phyloP scores from a whole-genome alignment of 2,329 filamentous ascomycete genomes.

The Mollisia scopiformis region DNA sequence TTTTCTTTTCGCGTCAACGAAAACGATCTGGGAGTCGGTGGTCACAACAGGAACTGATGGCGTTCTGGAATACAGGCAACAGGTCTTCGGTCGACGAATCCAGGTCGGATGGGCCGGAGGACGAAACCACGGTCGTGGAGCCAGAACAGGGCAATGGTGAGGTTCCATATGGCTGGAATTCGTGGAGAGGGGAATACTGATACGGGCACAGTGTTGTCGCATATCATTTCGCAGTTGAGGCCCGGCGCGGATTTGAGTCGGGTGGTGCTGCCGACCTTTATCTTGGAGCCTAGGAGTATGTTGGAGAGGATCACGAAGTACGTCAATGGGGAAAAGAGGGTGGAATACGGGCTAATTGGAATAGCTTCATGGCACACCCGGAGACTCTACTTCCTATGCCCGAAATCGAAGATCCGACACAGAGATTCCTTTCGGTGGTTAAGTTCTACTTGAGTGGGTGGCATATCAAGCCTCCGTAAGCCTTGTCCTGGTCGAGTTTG shows the following conservation, averaged over 20 bases:
- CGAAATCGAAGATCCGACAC: conserved; percentile 81
- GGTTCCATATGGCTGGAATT: conserved; percentile 34
- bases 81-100: conserved; percentile 39
- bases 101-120: conserved; percentile 51
- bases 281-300: conserved; percentile 97
- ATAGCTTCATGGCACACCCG: conserved; percentile 98
- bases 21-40: background rate
- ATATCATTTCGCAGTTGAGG: conserved; percentile 96
- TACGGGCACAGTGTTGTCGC: conserved; percentile 74
- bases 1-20: background rate
- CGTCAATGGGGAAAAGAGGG: conserved; percentile 36
- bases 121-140: conserved; percentile 82
- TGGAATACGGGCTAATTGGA: conserved; percentile 20
- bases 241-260: conserved; percentile 94
- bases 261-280: conserved; percentile 95
- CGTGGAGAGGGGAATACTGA: conserved; percentile 15
- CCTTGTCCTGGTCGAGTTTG: conserved; percentile 25
- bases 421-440: conserved; percentile 92
- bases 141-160: conserved; percentile 92
- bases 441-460: conserved; percentile 98
- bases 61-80: conserved; percentile 40
- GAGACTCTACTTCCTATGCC: conserved; percentile 92
- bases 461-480: conserved; percentile 97
- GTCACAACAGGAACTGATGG: conserved; percentile 14
- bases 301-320: conserved; percentile 98